Base-by-base conservation (phyloP, 768 basidiomycete species). In the Suillus plorans region DNA sequence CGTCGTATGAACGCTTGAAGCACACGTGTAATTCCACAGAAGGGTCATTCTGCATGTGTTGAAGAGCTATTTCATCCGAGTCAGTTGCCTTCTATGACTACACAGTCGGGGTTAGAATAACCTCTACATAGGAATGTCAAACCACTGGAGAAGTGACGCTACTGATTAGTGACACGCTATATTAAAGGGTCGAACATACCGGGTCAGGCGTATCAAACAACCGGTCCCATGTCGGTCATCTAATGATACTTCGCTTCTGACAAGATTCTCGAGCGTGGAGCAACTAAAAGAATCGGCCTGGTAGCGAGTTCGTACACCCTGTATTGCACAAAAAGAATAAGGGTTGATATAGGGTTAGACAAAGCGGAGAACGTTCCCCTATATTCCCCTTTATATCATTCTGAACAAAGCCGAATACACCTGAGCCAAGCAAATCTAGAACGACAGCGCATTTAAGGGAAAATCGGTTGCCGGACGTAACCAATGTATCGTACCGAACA, bases 321-420 rank as follows among this genome's bases (percentile, higher is more conserved):
- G 73, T 62, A 63, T 61, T 18, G 50, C 36, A 63, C 31, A 68
- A 52, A 13, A 49, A 53, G 65, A 12, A 49, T 36, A 31, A 64
- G 63, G 61, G 20, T 57, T 62, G 14, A 63, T 45, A 64, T 50
- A 64, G 59, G 68, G 62, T 63, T 61, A 64, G 60, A 31, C 52
- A 57, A 4, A 28, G 14, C 64, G 63, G 68, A 42, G 62, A 67
- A 78, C 84, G 58, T 69, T 88, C 90, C 65, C 77, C 74, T 45
- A 92, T 86, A 73, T 92, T 92, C 67, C 78, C 83, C 72, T 83
- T 80, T 67, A 92, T 80, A 74, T 92, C 90, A 42, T 81, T 77
- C 73, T 92, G 90, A 7, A 92, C 85, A 71, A 92, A 92, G 52
- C 83, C 85, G 76, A 92, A 92, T 47, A 91, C 82, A 1, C 84